Percentiles rank a stretch among this genome's conserved stretches.
phyloP scores from a whole-genome alignment of 2,329 filamentous ascomycete species.

The Ophiosphaerella korrae region DNA sequence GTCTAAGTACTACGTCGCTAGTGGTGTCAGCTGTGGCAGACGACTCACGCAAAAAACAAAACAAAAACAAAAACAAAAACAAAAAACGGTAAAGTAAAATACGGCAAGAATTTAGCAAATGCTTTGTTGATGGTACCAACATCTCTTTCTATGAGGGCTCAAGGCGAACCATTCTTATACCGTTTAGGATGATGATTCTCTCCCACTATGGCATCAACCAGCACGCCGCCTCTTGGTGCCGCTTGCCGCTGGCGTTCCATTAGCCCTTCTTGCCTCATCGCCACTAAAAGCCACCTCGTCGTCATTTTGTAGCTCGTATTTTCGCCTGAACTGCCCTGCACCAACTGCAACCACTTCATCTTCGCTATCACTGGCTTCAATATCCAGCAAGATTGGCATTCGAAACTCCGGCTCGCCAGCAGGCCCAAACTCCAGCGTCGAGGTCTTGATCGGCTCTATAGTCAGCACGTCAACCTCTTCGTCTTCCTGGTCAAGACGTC shows the following conservation, averaged over 20 bases:
- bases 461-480: slow-evolving; percentile 91
- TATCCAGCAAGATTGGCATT: slow-evolving; percentile 91
- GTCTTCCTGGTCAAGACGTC: slow-evolving; percentile 87
- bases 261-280: slow-evolving; percentile 41
- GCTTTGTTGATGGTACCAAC: too few species aligned
- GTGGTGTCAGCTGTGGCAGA: too few species aligned
- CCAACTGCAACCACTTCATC: slow-evolving; percentile 77
- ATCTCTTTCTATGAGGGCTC: too few species aligned
- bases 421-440: slow-evolving; percentile 55
- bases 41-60: too few species aligned
- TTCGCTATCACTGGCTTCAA: slow-evolving; percentile 93
- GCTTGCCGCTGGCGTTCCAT: slow-evolving; percentile 37
- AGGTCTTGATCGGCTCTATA: slow-evolving; percentile 64
- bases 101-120: too few species aligned
- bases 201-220: too few species aligned
- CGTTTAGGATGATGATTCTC: too few species aligned
- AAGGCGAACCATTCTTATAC: too few species aligned
- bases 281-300: slow-evolving; percentile 50
- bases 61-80: too few species aligned
- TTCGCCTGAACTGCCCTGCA: slow-evolving; percentile 83
- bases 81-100: too few species aligned
- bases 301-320: slow-evolving; percentile 75
- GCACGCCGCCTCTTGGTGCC: slow-evolving; percentile 43
- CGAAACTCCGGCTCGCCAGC: slow-evolving; percentile 65
- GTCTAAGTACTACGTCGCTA: too few species aligned